Evolutionary conservation across 192 early-diverging fungal species (phyloP).

Genomic region (Coemansia sp.): DNA sequence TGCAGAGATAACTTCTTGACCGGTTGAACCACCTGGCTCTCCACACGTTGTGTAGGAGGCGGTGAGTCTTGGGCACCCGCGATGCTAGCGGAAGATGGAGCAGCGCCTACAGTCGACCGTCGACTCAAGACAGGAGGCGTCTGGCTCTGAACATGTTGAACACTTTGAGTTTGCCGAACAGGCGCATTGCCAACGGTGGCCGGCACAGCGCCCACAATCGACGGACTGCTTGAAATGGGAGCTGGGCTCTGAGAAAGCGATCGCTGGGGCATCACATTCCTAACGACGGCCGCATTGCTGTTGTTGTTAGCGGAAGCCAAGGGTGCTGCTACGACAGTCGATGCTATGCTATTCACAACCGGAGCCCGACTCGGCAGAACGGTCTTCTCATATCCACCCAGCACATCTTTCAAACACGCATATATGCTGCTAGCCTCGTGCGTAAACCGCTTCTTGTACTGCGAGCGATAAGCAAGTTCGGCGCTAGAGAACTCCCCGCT

Average conservation of each 20-base stretch:
- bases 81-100: background rate
- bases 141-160: too few species aligned
- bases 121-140: too few species aligned
- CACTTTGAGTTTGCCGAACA: too few species aligned
- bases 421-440: background rate
- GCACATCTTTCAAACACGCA: background rate
- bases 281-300: too few species aligned
- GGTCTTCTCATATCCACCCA: background rate
- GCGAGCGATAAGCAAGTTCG: background rate
- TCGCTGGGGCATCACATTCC: too few species aligned
- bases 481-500: background rate
- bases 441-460: background rate
- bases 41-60: background rate
- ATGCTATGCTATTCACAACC: background rate
- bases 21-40: background rate
- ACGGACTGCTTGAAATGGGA: too few species aligned
- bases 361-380: background rate
- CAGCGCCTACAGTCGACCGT: too few species aligned
- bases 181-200: too few species aligned
- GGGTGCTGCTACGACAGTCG: too few species aligned
- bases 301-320: too few species aligned
- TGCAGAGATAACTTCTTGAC: background rate
- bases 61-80: background rate
- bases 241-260: too few species aligned
- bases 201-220: too few species aligned